Evolutionary conservation across 495 filamentous ascomycete genomes (phyloP).

Genomic region (Amphirosellinia nigrospora): DNA sequence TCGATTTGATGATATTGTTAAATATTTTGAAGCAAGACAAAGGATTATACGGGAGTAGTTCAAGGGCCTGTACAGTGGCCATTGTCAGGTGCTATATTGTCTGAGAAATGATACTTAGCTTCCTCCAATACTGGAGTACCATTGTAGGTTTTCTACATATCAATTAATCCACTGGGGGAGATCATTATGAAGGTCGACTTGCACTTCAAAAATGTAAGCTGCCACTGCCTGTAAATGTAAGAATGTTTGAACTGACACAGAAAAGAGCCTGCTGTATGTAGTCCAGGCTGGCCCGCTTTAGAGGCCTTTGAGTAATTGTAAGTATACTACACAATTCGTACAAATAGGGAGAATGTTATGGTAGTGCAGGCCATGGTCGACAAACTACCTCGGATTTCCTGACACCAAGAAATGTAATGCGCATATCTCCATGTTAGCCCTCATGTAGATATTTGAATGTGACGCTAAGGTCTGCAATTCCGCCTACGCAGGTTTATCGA

Average conservation of each 20-base stretch:
- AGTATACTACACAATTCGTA: neutral
- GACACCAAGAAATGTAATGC: neutral
- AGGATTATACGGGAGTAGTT: neutral
- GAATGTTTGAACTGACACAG: neutral
- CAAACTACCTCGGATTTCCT: neutral
- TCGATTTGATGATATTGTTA: neutral
- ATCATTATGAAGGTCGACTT: neutral
- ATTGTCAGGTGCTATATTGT: neutral
- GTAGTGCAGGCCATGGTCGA: neutral
- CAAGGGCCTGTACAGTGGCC: neutral
- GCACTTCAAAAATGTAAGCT: too few relatives aligned
- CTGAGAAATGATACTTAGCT: neutral
- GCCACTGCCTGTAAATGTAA: neutral
- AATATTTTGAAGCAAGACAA: neutral
- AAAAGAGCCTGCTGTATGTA: neutral
- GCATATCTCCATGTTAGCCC: neutral
- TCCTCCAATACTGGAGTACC: neutral
- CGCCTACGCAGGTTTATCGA: neutral
- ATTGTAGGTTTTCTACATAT: neutral
- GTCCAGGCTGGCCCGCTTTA: neutral
- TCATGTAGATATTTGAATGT: neutral
- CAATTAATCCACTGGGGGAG: neutral
- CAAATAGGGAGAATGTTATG: neutral
- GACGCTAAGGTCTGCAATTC: neutral
- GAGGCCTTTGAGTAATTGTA: neutral